phyloP scores from a whole-genome alignment of 352 stramenopile genomes.

The Phytophthora megakarya region DNA sequence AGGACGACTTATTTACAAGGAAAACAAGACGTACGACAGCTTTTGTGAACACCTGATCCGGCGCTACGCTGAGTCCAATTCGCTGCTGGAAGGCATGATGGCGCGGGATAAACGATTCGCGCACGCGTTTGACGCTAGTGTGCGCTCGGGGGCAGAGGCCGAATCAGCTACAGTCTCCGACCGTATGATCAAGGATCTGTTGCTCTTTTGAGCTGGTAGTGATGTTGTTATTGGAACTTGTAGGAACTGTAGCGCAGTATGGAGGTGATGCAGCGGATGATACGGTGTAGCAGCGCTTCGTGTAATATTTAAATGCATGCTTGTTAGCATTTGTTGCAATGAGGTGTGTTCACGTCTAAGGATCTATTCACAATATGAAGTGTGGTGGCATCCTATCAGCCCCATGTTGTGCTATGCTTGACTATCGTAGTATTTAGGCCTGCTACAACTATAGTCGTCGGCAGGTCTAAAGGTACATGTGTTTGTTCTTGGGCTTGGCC shows the following conservation, averaged over 20 bases:
- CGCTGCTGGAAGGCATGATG: constrained; percentile 85
- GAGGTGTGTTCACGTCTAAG: constrained; percentile 20
- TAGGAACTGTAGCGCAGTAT: constrained; percentile 16
- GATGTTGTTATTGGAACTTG: constrained; percentile 26
- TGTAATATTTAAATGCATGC: constrained; percentile 37
- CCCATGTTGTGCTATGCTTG: constrained; percentile 18
- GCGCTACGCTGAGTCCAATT: constrained; percentile 85
- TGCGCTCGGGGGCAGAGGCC: constrained; percentile 46
- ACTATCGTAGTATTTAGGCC: constrained; percentile 21
- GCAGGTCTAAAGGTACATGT: constrained; percentile 73
- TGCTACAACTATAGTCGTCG: constrained; percentile 19
- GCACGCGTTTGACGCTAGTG: constrained; percentile 47
- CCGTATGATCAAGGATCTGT: constrained; percentile 85
- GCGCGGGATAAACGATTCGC: constrained; percentile 75
- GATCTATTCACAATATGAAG: constrained; percentile 37
- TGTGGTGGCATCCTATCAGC: constrained; percentile 11
- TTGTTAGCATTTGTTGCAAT: neutral
- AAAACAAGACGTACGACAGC: constrained; percentile 90
- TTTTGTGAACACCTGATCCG: constrained; percentile 90
- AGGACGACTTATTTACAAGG: constrained; percentile 85
- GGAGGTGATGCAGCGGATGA: constrained; percentile 14
- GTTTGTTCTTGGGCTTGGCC: constrained; percentile 69
- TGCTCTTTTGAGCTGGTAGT: constrained; percentile 63
- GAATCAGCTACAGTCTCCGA: constrained; percentile 75
- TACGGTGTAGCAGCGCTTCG: neutral